Percentiles rank a stretch among this genome's conserved stretches.
Evolutionary conservation across 352 stramenopile species (phyloP).

Genomic region (Globisporangium emineosum): DNA sequence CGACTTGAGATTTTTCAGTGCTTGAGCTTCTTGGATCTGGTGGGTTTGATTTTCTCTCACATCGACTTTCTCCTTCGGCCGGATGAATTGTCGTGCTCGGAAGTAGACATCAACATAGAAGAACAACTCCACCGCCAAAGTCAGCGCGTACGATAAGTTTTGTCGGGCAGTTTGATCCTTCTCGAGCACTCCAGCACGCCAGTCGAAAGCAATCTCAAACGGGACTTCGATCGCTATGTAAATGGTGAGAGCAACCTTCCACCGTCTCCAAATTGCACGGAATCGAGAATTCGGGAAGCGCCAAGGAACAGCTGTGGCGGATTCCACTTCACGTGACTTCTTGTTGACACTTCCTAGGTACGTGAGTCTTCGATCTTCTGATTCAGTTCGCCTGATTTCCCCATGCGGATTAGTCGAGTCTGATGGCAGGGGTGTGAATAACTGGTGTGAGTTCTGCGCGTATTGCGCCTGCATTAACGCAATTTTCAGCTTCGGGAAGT

Average conservation of each 20-base stretch:
- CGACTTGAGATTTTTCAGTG: background rate
- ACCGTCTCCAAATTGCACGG: conserved; percentile 15
- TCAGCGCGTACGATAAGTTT: conserved; percentile 3
- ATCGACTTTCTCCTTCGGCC: conserved; percentile 4
- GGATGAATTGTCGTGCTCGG: conserved; percentile 15
- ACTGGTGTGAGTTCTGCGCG: background rate
- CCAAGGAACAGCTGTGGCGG: conserved; percentile 8
- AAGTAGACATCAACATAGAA: conserved; percentile 26
- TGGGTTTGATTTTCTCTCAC: background rate
- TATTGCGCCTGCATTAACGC: conserved; percentile 12
- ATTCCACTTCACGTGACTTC: conserved; percentile 9
- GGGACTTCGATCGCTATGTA: conserved; percentile 21
- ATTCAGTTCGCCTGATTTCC: background rate
- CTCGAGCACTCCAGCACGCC: conserved; percentile 10
- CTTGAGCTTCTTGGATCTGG: background rate
- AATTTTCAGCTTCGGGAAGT: conserved; percentile 14
- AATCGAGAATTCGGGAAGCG: conserved; percentile 19
- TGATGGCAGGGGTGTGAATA: background rate
- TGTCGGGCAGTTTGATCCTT: background rate
- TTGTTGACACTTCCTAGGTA: conserved; percentile 18
- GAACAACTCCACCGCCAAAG: conserved; percentile 18
- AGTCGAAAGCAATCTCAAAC: conserved; percentile 22
- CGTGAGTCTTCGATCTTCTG: conserved; percentile 9
- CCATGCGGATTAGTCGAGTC: too few relatives aligned
- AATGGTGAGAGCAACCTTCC: conserved; percentile 15